Base-by-base conservation (phyloP, 2,329 filamentous ascomycete genomes). In the Podosphaera fusca region DNA sequence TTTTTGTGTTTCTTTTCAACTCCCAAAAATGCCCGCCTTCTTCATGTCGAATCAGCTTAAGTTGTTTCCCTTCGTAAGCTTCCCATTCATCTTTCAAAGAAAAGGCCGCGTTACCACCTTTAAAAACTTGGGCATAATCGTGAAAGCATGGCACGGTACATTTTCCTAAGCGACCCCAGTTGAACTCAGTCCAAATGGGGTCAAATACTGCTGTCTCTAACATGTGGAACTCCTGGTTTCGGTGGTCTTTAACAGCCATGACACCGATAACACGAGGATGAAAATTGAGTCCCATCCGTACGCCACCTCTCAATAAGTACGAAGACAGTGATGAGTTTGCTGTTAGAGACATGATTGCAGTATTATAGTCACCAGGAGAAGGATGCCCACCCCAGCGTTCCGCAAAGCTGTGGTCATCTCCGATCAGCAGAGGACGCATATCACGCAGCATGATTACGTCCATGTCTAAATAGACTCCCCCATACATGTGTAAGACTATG, bases 201-300 rank as follows among this genome's bases (percentile, higher is more conserved):
- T 78, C 75, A 57, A 78, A 77, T 3, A 75, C 72, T 4, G 72
- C 75, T 0, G 74, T 77, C 63, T 78, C 75, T n/a, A 78, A 69
- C 75, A 77, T 78, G 8, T 73, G 68, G 56, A 77, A 73, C 58
- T 78, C 75, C 3, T 72, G 70, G 57, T 76, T 75, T 52, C 74
- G 70, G 2, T 71, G 70, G 59, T 78, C 75, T 61, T 77, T 77
- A 68, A 75, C 76, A 2, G 75, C 73, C 73, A 78, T 77, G 52
- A 75, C 71, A 2, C 75, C 75, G 31, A 78, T 70, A 4, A 78
- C 72, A 21, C 74, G 69, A 1, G 75, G 75, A 58, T 78, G 75
- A 64, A 77, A 78, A 59, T 78, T 78, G 59, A 78, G 69, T 2
- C 75, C 75, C 75, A 78, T 78, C 54, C 75, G 69, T 8, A 78